Base-by-base conservation (phyloP, 768 basidiomycete genomes). In the Boletus pseudo-olivaceus region DNA sequence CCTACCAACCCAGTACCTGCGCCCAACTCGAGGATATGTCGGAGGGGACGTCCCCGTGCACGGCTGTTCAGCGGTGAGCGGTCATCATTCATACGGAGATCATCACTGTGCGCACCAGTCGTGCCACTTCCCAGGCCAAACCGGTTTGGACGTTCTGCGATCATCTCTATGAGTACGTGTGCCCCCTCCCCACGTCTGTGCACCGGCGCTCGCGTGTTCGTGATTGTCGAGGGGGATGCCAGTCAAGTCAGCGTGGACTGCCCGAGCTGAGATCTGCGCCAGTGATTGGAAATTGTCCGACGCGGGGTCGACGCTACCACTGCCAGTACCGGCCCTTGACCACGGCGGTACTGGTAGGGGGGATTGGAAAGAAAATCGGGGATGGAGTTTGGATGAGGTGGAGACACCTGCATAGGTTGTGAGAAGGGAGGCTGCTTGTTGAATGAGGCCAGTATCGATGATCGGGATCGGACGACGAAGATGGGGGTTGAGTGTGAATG, bases 181-280 rank as follows among this genome's bases (percentile, higher is more conserved):
- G 90, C n/a, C 87, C 10, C 87, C 83, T 4, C 90, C 91, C 93
- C 92, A 95, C 0, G 91, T 94, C 71, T 93, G 92, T 29, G 90
- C 84, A 1, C 92, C 92, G n/a, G 92, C 83, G 51, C 84, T 87
- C 12, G 75, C 72, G 57, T 82, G 85, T 59, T 90, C 86, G n/a
- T 77, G 72, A 52, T 88, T 84, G 47, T 84, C 79, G 39, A 92
- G 70, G 2, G 88, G 82, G 2, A 84, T 78, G 66, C 93, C 92
- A 29, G 75, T 83, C 46, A 94, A 61, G 48, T 73, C 64, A 11
- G 88, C 71, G 11, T 70, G 60, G 37, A 78, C 10, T 4, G 33
- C 27, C 34, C 23, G 33, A 23, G 15, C 26, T 12, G n/a, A n/a
- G 34, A 77, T 59, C 41, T n/a, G n/a, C n/a, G n/a, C n/a, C n/a